These are phyloP conservation scores for Penicillium sp. DNA, from an alignment of 2,329 filamentous ascomycete genomes.

Conservation along the genomic window DNA sequence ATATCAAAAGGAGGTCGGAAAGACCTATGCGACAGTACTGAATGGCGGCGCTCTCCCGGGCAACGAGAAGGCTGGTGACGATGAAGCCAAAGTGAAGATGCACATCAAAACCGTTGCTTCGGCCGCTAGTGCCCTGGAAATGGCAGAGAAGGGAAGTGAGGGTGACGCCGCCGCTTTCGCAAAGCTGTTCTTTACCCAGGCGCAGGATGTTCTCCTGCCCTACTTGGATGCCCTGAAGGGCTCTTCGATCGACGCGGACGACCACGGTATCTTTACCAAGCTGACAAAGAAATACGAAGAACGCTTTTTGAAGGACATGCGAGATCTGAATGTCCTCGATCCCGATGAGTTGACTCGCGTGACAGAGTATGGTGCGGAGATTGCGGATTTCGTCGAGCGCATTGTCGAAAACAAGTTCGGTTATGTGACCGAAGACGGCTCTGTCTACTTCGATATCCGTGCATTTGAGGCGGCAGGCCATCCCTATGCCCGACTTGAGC, in stretches of 20 bases:
- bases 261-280: slow-evolving; percentile 75
- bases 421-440: slow-evolving; percentile 69
- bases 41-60: slow-evolving; percentile 51
- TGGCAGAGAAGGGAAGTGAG: slow-evolving; percentile 23
- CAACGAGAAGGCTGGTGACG: slow-evolving; percentile 58
- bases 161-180: slow-evolving; percentile 22
- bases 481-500: slow-evolving; percentile 76
- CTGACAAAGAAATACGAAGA: slow-evolving; percentile 80
- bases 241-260: slow-evolving; percentile 51
- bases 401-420: slow-evolving; percentile 82
- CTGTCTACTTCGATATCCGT: slow-evolving; percentile 88
- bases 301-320: slow-evolving; percentile 86
- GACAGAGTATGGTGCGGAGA: slow-evolving; percentile 86
- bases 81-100: slow-evolving; percentile 86
- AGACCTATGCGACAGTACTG: slow-evolving; percentile 50
- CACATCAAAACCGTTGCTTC: slow-evolving; percentile 61
- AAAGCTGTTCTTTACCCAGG: slow-evolving; percentile 51
- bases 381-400: slow-evolving; percentile 74
- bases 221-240: slow-evolving; percentile 66
- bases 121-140: slow-evolving; percentile 48
- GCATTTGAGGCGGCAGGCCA: slow-evolving; percentile 81
- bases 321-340: slow-evolving; percentile 72
- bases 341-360: slow-evolving; percentile 81
- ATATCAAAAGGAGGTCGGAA: slow-evolving; percentile 45
- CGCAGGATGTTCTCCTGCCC: slow-evolving; percentile 67